These are phyloP conservation scores for Alternaria postmessia DNA, from an alignment of 2,329 filamentous ascomycete genomes.

Conservation along the genomic window DNA sequence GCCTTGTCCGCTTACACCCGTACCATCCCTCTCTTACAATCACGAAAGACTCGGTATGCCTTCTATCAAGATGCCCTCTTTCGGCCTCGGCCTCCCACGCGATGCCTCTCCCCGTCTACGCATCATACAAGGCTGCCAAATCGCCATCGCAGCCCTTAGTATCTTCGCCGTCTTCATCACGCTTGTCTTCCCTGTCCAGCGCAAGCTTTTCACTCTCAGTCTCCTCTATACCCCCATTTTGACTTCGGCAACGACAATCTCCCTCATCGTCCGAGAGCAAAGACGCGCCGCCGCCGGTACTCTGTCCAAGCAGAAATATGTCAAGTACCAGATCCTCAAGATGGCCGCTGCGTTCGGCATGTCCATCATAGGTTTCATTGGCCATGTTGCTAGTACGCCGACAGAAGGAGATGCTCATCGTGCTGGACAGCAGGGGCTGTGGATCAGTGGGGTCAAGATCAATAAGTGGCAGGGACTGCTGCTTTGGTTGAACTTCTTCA, in stretches of 20 bases:
- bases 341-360: conserved; percentile 25
- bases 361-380: conserved; percentile 31
- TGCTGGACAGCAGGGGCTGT: conserved; percentile 21
- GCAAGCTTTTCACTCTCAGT: conserved; percentile 34
- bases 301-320: conserved; percentile 33
- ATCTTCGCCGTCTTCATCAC: conserved; percentile 27
- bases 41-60: neutral
- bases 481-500: conserved; percentile 34
- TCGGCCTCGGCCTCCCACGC: conserved; percentile 4
- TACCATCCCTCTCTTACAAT: neutral
- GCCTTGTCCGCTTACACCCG: neutral
- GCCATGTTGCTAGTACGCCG: conserved; percentile 12
- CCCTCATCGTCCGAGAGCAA: conserved; percentile 32
- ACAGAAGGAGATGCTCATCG: conserved; percentile 10
- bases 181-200: conserved; percentile 27
- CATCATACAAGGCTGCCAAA: conserved; percentile 29
- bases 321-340: conserved; percentile 35
- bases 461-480: conserved; percentile 29
- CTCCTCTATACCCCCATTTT: conserved; percentile 33
- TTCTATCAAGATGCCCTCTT: neutral
- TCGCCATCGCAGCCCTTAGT: conserved; percentile 23
- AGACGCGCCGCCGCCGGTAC: conserved; percentile 23
- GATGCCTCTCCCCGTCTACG: conserved; percentile 30
- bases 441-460: conserved; percentile 31
- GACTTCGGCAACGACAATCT: conserved; percentile 28